Evolutionary conservation across 306 rosid species (phyloP).

Genomic region (Ormosia emarginata): DNA sequence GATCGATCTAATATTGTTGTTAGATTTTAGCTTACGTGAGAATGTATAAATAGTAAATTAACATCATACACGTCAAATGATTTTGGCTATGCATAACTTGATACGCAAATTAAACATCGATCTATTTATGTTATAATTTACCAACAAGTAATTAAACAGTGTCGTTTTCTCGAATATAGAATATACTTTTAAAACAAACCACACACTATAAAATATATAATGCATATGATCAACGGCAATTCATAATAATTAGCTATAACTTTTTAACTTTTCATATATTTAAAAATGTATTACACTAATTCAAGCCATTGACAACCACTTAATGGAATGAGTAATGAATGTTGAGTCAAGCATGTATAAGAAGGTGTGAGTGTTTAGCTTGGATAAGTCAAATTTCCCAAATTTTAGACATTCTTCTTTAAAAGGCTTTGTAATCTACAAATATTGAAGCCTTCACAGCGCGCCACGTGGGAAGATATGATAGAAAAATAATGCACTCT

Average conservation of each 20-base stretch:
- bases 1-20: too few species aligned
- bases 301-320: background rate
- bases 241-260: background rate
- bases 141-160: background rate
- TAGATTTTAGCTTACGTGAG: too few species aligned
- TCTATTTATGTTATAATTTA: background rate
- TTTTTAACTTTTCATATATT: background rate
- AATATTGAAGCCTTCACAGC: background rate
- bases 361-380: background rate
- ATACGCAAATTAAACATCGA: background rate
- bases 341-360: background rate
- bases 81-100: background rate
- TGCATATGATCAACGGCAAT: background rate
- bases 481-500: conserved; percentile 38
- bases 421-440: background rate
- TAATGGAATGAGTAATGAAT: background rate
- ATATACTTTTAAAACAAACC: background rate
- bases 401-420: background rate
- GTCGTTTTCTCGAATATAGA: background rate
- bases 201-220: background rate
- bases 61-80: background rate
- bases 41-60: background rate
- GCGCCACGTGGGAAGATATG: conserved; percentile 37
- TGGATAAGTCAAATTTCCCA: conserved; percentile 8
- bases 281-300: background rate